Evolutionary conservation across 768 basidiomycete species (phyloP), one percentile per base, ranked within the genome.

Genomic region (Mycena polygramma): DNA sequence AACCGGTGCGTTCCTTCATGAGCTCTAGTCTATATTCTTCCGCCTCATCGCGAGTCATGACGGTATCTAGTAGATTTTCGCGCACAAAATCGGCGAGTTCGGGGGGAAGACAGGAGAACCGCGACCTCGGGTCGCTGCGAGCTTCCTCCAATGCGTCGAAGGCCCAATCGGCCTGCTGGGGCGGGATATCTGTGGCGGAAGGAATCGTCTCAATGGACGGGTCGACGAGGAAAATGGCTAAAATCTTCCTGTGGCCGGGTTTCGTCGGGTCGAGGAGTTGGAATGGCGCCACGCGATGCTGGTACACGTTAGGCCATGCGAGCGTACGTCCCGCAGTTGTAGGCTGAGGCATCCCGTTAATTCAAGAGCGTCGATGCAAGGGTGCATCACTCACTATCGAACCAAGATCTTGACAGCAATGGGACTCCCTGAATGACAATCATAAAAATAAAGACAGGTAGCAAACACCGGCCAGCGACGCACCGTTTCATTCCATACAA

Each of bases 171-270:
- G 24, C 43, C 54, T 80, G 82, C 72, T 83, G 83, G 1, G 78
- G 79, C 1, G 77, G 75, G 13, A 80, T 11, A 7, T 46, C 15
- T 46, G 45, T 46, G 14, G 45, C 45, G 19, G 45, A 46, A 14
- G 79, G 80, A 19, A 76, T 76, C 11, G 82, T 72, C 0, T 67
- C 51, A 17, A 73, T 59, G 17, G 73, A 68, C 2, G 83, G 83
- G 58, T 84, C 81, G 63, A 83, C 77, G 59, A 84, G 79, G 75
- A 82, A 82, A 57, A 83, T 75, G 4, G 77, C 77, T n/a, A 84
- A 72, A 30, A 84, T 83, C 71, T 82, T 85, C 37, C 82, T 77
- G 63, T 81, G 75, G 6, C 83, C 83, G 0, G 81, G 81, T 65
- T 78, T 77, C 17, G 77, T 73, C 1, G 68, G 62, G 68, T 84